Evolutionary conservation across 139 green algal species (phyloP).

Genomic region (Mesostigma viride): DNA sequence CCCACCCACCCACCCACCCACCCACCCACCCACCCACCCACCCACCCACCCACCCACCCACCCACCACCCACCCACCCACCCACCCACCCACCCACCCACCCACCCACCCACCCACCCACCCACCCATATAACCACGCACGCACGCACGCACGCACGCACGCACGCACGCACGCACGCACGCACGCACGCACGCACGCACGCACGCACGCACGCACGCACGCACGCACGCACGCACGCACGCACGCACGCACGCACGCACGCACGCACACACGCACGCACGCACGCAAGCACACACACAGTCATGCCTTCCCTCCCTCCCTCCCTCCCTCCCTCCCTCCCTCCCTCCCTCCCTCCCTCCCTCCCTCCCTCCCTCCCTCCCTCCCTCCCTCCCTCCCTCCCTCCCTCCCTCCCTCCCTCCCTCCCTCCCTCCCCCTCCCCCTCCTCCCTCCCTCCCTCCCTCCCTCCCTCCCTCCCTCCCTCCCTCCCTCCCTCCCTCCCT

Average conservation of each 20-base stretch:
- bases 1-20: neutral
- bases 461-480: too few relatives aligned
- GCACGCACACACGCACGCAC: neutral
- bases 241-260: neutral
- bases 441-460: too few relatives aligned
- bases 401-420: too few relatives aligned
- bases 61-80: too few relatives aligned
- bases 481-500: too few relatives aligned
- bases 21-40: constrained; percentile 1
- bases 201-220: constrained; percentile 1
- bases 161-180: neutral
- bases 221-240: neutral
- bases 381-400: too few relatives aligned
- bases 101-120: neutral
- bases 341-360: too few relatives aligned
- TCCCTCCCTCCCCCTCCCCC: too few relatives aligned
- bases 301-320: neutral
- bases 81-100: constrained; percentile 8
- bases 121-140: constrained; percentile 1
- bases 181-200: neutral
- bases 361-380: too few relatives aligned
- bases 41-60: too few relatives aligned
- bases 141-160: constrained; percentile 1
- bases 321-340: too few relatives aligned
- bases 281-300: too few relatives aligned